A percentile compares a stretch with the other conserved stretches of the same genome.
Conservation (phyloP, 2,329 filamentous ascomycete species). For the Zymoseptoria brevis region DNA sequence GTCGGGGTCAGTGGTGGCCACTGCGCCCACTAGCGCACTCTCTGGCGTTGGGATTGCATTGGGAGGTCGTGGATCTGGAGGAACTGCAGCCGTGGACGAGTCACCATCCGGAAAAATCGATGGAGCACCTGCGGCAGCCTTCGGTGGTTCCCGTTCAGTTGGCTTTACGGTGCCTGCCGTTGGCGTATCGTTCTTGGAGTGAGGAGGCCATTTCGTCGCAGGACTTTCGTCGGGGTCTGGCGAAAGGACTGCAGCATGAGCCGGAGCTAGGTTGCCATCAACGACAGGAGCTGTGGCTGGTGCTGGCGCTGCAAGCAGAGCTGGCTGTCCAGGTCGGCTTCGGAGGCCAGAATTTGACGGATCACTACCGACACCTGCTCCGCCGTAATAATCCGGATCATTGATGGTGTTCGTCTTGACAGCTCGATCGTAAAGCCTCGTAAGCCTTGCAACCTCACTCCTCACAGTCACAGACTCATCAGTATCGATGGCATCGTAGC, state of each 20-base stretch:
- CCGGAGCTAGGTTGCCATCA: neutral
- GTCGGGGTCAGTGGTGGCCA: conserved; percentile 5
- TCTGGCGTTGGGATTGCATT: neutral
- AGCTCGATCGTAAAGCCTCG: conserved; percentile 33
- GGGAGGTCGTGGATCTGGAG: neutral
- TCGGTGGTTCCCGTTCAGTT: neutral
- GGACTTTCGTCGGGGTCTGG: conserved; percentile 26
- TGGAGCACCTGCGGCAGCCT: conserved; percentile 1
- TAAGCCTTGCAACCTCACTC: conserved; percentile 29
- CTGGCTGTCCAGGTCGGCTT: conserved; percentile 12
- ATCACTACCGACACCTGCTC: conserved; percentile 21
- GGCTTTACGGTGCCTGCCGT: neutral
- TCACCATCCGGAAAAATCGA: neutral
- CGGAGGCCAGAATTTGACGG: conserved; percentile 18
- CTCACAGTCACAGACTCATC: conserved; percentile 38
- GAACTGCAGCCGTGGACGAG: neutral
- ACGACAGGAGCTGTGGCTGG: conserved; percentile 8
- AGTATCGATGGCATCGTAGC: conserved; percentile 40
- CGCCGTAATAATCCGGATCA: conserved; percentile 34
- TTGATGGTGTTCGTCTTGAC: conserved; percentile 33
- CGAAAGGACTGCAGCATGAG: conserved; percentile 1
- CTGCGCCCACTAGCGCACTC: neutral
- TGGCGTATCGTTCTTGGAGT: conserved; percentile 4
- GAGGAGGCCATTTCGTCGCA: conserved; percentile 14
- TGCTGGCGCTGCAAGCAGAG: conserved; percentile 4